phyloP scores from a whole-genome alignment of 192 early-diverging fungal genomes.

The Mortierella claussenii region DNA sequence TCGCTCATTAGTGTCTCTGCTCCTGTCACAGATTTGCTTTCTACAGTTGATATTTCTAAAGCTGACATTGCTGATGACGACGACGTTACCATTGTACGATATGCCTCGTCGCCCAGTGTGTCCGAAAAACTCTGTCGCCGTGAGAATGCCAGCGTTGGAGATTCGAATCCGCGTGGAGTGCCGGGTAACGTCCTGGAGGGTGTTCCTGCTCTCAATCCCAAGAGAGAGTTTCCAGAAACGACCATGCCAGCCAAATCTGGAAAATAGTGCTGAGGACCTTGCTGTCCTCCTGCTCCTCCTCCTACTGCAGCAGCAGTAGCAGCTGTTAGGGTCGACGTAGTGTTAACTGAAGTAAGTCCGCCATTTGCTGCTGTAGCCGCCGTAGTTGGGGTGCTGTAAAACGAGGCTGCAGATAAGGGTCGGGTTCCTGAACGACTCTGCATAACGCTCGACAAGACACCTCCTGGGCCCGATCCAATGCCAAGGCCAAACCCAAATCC shows the following conservation, averaged over 20 bases:
- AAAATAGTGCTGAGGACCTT: conserved; percentile 27
- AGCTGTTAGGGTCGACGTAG: no score
- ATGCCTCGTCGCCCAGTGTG: conserved; percentile 8
- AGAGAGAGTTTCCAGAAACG: conserved; percentile 28
- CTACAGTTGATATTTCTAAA: no score
- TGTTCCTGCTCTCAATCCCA: conserved; percentile 40
- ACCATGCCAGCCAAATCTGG: conserved; percentile 38
- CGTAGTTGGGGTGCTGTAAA: conserved; percentile 45
- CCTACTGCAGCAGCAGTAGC: neutral
- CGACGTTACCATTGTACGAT: no score
- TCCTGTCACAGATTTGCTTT: neutral
- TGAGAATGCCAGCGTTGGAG: conserved; percentile 36
- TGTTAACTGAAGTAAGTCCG: no score
- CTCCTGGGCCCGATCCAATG: conserved; percentile 24
- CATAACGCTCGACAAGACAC: conserved; percentile 43
- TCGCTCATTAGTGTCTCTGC: neutral
- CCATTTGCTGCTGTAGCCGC: no score
- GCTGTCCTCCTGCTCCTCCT: no score
- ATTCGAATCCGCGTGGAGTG: conserved; percentile 45
- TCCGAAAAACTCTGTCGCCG: conserved; percentile 46
- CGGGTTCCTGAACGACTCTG: conserved; percentile 22
- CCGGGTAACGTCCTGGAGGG: conserved; percentile 34
- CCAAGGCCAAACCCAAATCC: conserved; percentile 34
- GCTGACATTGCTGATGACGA: neutral
- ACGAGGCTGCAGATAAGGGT: conserved; percentile 33